phyloP scores from a whole-genome alignment of 176 grass and related monocot genomes.

The Rhipidocladum racemiflorum region DNA sequence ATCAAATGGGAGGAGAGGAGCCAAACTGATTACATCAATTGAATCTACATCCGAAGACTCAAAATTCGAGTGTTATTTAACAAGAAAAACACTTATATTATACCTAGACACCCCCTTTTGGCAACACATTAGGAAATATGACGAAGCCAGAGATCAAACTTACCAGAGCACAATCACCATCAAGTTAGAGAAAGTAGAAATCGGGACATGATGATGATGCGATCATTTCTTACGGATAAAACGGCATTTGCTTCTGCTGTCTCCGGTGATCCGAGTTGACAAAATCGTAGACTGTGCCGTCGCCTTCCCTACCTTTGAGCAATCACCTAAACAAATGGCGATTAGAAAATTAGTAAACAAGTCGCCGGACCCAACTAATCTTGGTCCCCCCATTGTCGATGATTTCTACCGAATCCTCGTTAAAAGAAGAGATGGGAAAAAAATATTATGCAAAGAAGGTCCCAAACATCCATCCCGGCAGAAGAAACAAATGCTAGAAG shows the following conservation, averaged over 20 bases:
- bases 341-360: constrained; percentile 31
- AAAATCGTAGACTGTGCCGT: neutral
- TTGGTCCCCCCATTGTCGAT: constrained; percentile 31
- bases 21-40: no score
- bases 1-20: no score
- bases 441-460: constrained; percentile 5
- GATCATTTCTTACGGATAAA: constrained; percentile 15
- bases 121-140: no score
- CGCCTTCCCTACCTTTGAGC: neutral
- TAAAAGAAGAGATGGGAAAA: constrained; percentile 14
- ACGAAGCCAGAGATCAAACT: no score
- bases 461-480: neutral
- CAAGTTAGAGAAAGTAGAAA: neutral
- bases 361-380: constrained; percentile 38
- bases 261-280: neutral
- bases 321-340: constrained; percentile 10
- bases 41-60: no score
- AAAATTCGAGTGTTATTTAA: no score
- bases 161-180: no score
- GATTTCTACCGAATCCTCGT: constrained; percentile 34
- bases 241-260: constrained; percentile 23
- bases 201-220: neutral
- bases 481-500: neutral
- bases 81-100: no score
- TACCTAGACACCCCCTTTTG: no score